Percentiles rank a stretch among this genome's conserved stretches.
These are phyloP conservation scores for Pouteria campechiana DNA, from an alignment of 179 eudicot genomes.

Conservation along the genomic window DNA sequence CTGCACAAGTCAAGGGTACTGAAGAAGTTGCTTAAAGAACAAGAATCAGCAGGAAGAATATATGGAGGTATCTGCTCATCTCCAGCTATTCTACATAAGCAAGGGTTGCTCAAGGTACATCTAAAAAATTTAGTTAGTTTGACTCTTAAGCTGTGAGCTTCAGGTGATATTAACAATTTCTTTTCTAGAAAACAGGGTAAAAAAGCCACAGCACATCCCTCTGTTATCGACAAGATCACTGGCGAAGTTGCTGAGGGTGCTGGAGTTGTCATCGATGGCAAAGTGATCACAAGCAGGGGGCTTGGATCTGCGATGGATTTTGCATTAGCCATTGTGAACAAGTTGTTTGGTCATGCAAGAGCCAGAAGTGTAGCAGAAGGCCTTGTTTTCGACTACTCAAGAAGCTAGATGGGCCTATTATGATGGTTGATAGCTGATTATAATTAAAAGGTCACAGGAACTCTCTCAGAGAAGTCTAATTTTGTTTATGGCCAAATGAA, in stretches of 20 bases:
- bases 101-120: conserved; percentile 69
- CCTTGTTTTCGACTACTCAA: conserved; percentile 71
- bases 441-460: too few species aligned
- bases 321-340: conserved; percentile 73
- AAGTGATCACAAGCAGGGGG: conserved; percentile 72
- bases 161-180: background rate
- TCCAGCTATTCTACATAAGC: conserved; percentile 42
- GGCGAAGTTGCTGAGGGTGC: conserved; percentile 27
- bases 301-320: conserved; percentile 51
- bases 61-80: conserved; percentile 68
- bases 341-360: conserved; percentile 70
- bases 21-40: conserved; percentile 83
- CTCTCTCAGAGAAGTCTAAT: too few species aligned
- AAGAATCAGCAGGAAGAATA: conserved; percentile 52
- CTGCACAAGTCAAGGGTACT: conserved; percentile 61
- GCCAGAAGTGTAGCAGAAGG: conserved; percentile 97
- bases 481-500: too few species aligned
- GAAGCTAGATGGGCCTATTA: conserved; percentile 8
- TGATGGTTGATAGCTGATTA: too few species aligned
- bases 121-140: background rate
- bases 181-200: conserved; percentile 41
- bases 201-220: conserved; percentile 46
- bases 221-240: conserved; percentile 24
- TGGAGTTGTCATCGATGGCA: conserved; percentile 78
- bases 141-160: background rate